Percentiles rank a stretch among this genome's conserved stretches.
Evolutionary conservation across 441 rosid species (phyloP).

Genomic region (Croton setiger): DNA sequence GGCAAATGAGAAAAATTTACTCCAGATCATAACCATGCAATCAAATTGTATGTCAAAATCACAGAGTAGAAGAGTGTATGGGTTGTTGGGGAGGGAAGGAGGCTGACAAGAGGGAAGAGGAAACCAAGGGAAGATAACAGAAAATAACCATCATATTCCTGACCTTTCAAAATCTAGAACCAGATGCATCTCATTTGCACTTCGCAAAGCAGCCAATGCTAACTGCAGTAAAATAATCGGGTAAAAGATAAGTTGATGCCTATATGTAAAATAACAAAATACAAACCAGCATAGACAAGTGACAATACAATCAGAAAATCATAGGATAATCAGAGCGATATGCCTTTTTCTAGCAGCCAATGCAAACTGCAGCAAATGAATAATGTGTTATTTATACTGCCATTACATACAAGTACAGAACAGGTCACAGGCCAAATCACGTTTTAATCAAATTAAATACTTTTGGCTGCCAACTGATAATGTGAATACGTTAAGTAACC

Average conservation of each 20-base stretch:
- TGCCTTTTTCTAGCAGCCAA: constrained; percentile 42
- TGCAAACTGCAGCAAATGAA: constrained; percentile 54
- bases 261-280: neutral
- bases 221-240: constrained; percentile 44
- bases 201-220: constrained; percentile 79
- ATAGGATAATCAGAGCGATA: neutral
- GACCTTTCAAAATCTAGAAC: constrained; percentile 74
- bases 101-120: neutral
- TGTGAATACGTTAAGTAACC: neutral
- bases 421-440: neutral
- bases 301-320: neutral
- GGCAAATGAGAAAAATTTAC: neutral
- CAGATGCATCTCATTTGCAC: constrained; percentile 51
- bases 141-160: constrained; percentile 7
- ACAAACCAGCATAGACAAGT: neutral
- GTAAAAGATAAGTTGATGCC: neutral
- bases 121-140: neutral
- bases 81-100: neutral
- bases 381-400: neutral
- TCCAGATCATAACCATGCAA: neutral
- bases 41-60: neutral
- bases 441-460: neutral
- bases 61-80: neutral
- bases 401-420: constrained; percentile 2
- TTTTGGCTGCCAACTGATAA: neutral